Conservation (phyloP, 1,284 basidiomycete genomes). For the Psilocybe mexicana region DNA sequence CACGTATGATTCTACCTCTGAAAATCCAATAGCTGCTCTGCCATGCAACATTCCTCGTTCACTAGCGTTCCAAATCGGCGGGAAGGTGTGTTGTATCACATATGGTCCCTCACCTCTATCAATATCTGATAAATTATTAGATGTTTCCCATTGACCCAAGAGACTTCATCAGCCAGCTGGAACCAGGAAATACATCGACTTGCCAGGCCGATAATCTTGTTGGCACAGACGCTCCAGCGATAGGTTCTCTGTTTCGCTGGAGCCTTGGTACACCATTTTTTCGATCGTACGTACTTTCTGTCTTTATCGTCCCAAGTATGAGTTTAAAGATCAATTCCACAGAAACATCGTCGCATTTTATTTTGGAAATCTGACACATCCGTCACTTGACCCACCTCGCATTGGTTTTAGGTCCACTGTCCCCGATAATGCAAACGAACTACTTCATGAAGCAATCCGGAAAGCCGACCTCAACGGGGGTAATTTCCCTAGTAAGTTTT, state of each 20-base stretch:
- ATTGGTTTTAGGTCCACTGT: conserved; percentile 66
- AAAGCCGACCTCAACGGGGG: conserved; percentile 22
- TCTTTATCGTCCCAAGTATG: not conserved
- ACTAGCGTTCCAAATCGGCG: conserved; percentile 62
- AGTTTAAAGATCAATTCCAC: not conserved
- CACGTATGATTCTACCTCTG: conserved; percentile 15
- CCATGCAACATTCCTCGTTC: conserved; percentile 48
- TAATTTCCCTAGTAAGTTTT: conserved; percentile 10
- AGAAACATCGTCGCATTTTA: conserved; percentile 61
- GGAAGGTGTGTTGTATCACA: conserved; percentile 30
- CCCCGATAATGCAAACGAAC: conserved; percentile 45
- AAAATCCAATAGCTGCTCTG: conserved; percentile 34
- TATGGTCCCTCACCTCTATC: not conserved
- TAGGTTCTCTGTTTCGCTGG: conserved; percentile 51
- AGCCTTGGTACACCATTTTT: conserved; percentile 56
- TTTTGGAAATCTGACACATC: conserved; percentile 67
- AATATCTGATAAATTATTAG: conserved; percentile 13
- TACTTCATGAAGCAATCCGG: conserved; percentile 33
- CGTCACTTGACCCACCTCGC: conserved; percentile 61
- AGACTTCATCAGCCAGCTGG: conserved; percentile 55
- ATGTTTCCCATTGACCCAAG: conserved; percentile 68
- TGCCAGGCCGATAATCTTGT: conserved; percentile 55
- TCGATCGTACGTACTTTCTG: conserved; percentile 40
- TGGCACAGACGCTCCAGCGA: conserved; percentile 46
- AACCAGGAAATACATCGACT: conserved; percentile 35